Evolutionary conservation across 2,329 filamentous ascomycete species (phyloP), one percentile per base, ranked within the genome.

Genomic region (Amauroascus verrucosus): DNA sequence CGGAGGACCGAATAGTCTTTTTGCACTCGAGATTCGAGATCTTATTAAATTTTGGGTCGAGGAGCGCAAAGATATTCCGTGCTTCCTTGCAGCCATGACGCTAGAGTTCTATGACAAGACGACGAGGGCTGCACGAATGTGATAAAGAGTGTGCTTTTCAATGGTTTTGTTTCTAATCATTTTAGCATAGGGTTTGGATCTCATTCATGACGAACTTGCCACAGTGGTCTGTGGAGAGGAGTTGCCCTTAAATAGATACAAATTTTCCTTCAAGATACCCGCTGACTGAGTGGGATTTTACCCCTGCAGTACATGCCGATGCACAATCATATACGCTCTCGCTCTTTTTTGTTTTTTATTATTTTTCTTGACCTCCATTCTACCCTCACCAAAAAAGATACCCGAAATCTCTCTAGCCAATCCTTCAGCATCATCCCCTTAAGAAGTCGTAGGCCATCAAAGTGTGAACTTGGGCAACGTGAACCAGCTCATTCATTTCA

Each of bases 31-130:
- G 69, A 95, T 98, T 58, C 80, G 80, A 59, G 85, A 88, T 63
- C 81, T 90, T 67, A 91, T 96, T 64, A 85, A 88, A 59, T 97
- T 95, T 69, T 98, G 93, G 91, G 91, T 97, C 0, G 81, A 94
- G 64, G 89, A 93, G 62, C 83, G 89, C 73, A 90, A 89, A 45
- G 91, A 91, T 67, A 94, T 97, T 58, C 91, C 91, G 3, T 91
- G 90, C 53, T 95, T 97, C 67, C 70, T 97, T 59, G 89, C 90
- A 32, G 91, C 90, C 14, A 76, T 95, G 72, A 96, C 90, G 37
- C 70, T 96, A 64, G 90, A 96, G 71, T 95, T 96, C 72, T 95
- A 87, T 67, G 91, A 97, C 57, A 74, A 73, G 61, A 72, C 70
- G 30, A 72, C 71, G 24, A 63, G 70, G 44, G 71, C 70, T 40